Evolutionary conservation across 495 filamentous ascomycete genomes (phyloP).

Genomic region (Cryomyces minteri): DNA sequence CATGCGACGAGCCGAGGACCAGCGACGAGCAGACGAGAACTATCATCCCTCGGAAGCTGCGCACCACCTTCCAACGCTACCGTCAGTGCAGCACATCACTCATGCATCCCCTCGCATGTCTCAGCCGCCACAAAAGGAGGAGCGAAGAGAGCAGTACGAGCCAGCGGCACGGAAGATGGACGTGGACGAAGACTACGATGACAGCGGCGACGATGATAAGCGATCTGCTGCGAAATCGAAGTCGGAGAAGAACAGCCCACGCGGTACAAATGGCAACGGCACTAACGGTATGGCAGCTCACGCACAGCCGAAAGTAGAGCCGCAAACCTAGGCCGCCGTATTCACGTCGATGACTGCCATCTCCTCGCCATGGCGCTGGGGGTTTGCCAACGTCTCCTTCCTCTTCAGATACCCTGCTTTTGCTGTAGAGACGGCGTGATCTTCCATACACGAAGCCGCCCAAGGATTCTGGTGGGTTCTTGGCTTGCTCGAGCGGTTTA

Average conservation of each 20-base stretch:
- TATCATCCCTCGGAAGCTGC: constrained; percentile 86
- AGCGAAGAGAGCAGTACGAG: constrained; percentile 42
- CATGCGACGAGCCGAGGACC: constrained; percentile 36
- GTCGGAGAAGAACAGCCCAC: constrained; percentile 25
- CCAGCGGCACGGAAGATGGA: constrained; percentile 88
- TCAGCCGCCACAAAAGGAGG: constrained; percentile 32
- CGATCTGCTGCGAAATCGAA: constrained; percentile 31
- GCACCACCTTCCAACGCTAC: constrained; percentile 59
- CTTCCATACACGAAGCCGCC: no score
- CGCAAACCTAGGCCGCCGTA: background rate
- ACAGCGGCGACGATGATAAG: constrained; percentile 71
- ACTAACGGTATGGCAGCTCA: no score
- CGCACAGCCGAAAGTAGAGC: background rate
- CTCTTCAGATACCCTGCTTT: no score
- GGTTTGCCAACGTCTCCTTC: no score
- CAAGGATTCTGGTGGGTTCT: no score
- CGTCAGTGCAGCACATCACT: constrained; percentile 39
- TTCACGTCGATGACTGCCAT: no score
- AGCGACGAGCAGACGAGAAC: constrained; percentile 40
- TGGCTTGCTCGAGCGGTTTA: no score
- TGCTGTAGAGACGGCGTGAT: no score
- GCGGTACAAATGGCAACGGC: background rate
- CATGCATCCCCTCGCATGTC: constrained; percentile 22
- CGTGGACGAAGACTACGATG: constrained; percentile 91
- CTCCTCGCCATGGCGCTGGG: no score